Evolutionary conservation across 129 eudicot species (phyloP).

Genomic region (carrot (Daucus carota)): DNA sequence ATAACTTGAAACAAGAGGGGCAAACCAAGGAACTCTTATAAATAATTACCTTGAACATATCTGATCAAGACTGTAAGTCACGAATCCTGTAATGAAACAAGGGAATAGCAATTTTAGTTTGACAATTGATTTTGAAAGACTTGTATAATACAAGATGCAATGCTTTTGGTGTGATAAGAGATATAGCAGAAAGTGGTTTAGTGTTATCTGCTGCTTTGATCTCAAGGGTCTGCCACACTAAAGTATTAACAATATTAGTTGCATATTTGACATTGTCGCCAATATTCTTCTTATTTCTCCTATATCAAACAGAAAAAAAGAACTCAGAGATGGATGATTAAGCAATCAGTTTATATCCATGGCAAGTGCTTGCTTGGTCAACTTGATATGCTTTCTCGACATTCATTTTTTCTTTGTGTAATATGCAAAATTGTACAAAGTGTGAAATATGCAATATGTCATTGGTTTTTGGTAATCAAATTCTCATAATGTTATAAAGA

Average conservation of each 20-base stretch:
- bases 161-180: slow-evolving; percentile 2
- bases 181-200: background rate
- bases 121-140: background rate
- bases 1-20: background rate
- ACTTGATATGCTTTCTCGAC: background rate
- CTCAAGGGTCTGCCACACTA: background rate
- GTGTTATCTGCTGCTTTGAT: background rate
- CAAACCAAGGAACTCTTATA: background rate
- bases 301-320: background rate
- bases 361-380: background rate
- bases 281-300: background rate
- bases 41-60: slow-evolving; percentile 50
- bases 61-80: slow-evolving; percentile 48
- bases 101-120: background rate
- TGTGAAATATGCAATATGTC: background rate
- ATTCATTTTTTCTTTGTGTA: background rate
- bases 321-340: background rate
- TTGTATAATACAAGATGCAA: background rate
- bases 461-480: background rate
- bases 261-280: background rate
- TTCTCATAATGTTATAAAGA: background rate
- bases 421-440: background rate
- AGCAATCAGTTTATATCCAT: background rate
- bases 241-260: background rate
- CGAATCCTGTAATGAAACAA: slow-evolving; percentile 41